Percentiles rank a stretch among this genome's conserved stretches.
Conservation (phyloP, 148 eudicot species). For the Cornus controversa region DNA sequence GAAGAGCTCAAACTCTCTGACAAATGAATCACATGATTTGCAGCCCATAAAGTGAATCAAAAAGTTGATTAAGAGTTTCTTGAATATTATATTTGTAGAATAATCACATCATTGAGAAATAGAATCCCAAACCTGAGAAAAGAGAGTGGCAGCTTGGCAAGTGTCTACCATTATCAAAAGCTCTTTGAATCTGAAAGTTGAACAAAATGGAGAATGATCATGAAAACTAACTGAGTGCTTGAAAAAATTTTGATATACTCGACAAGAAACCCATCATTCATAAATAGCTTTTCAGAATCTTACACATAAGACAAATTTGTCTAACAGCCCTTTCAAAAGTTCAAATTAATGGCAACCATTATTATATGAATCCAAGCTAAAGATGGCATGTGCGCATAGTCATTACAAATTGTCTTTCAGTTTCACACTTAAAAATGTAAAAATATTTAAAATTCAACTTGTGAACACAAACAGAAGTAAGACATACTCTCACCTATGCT, state of each 20-base stretch:
- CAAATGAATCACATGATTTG: too few species aligned
- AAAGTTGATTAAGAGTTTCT: too few species aligned
- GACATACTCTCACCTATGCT: constrained; percentile 62
- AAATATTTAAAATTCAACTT: neutral
- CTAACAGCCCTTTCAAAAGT: neutral
- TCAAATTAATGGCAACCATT: neutral
- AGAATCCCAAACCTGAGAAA: constrained; percentile 70
- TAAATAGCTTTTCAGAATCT: neutral
- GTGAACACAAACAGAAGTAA: neutral
- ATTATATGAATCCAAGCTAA: neutral
- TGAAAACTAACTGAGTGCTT: neutral
- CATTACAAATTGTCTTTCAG: neutral
- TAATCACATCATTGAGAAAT: neutral
- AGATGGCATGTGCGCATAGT: neutral
- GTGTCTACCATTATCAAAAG: constrained; percentile 97
- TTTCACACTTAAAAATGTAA: too few species aligned
- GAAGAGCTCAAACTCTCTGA: too few species aligned
- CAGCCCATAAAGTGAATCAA: too few species aligned
- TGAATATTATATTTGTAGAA: neutral
- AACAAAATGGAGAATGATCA: constrained; percentile 4
- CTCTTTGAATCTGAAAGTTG: constrained; percentile 84
- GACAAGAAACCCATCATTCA: neutral
- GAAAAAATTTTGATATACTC: neutral
- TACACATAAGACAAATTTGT: neutral
- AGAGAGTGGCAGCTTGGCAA: constrained; percentile 98